Evolutionary conservation across 192 early-diverging fungal genomes (phyloP).

Genomic region (Backusella australiensis): DNA sequence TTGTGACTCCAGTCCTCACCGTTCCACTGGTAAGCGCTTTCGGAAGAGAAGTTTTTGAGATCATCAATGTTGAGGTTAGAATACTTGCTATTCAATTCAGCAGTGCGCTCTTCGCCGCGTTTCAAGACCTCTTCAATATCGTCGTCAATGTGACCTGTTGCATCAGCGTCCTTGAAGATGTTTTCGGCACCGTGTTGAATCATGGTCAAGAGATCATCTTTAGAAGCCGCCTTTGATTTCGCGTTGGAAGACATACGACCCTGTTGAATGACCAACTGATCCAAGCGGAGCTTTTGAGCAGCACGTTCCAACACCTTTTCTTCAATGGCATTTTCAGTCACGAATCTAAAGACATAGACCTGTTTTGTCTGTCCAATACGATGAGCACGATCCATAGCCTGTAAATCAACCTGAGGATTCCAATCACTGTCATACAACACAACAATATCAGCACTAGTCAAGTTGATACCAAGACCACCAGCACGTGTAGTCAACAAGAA

Average conservation of each 20-base stretch:
- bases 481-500: slow-evolving; percentile 97
- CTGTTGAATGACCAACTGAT: slow-evolving; percentile 99
- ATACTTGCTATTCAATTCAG: slow-evolving; percentile 87
- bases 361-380: slow-evolving; percentile 99
- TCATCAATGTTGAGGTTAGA: slow-evolving; percentile 90
- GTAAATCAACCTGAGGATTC: slow-evolving; percentile 90
- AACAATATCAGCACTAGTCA: slow-evolving; percentile 94
- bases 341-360: slow-evolving; percentile 94
- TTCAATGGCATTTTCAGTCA: slow-evolving; percentile 96
- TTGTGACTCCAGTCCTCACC: slow-evolving; percentile 93
- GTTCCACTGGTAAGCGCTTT: slow-evolving; percentile 92
- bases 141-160: slow-evolving; percentile 46
- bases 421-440: slow-evolving; percentile 97
- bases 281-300: slow-evolving; percentile 94
- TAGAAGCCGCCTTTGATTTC: slow-evolving; percentile 43
- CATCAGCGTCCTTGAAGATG: slow-evolving; percentile 68
- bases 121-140: slow-evolving; percentile 85
- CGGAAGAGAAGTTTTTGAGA: slow-evolving; percentile 84
- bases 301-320: slow-evolving; percentile 97
- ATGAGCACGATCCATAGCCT: slow-evolving; percentile 97
- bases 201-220: slow-evolving; percentile 92
- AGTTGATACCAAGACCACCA: slow-evolving; percentile 96
- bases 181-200: slow-evolving; percentile 93
- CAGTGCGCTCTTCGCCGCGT: slow-evolving; percentile 85
- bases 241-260: slow-evolving; percentile 60